A percentile compares a stretch with the other conserved stretches of the same genome.
Conservation (phyloP, 176 grass and related monocot species). For the Avena sativa region DNA sequence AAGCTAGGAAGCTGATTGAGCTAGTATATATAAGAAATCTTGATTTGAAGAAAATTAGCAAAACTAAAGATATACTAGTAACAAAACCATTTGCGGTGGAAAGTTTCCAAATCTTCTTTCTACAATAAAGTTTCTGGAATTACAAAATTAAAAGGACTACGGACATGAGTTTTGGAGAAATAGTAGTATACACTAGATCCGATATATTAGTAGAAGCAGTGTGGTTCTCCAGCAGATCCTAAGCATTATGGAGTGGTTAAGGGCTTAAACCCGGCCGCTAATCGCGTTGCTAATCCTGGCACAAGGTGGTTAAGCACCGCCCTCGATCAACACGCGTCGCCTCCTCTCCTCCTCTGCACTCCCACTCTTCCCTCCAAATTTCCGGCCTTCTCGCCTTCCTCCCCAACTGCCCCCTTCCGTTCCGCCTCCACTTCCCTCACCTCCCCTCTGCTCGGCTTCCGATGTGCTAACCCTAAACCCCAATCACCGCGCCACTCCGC, state of each 20-base stretch:
- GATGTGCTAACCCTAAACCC: conserved; percentile 24
- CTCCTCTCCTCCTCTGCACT: conserved; percentile 8
- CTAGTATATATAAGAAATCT: too few relatives aligned
- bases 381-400: conserved; percentile 38
- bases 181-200: conserved; percentile 2
- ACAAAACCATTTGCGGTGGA: too few relatives aligned
- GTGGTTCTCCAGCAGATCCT: background rate
- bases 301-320: conserved; percentile 36
- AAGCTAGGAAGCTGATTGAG: too few relatives aligned
- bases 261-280: conserved; percentile 44
- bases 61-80: too few relatives aligned
- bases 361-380: conserved; percentile 51
- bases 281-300: conserved; percentile 53
- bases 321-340: conserved; percentile 35
- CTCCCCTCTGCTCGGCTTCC: background rate
- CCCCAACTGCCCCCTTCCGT: background rate
- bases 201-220: conserved; percentile 14
- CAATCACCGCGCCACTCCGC: background rate
- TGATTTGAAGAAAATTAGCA: too few relatives aligned
- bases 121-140: too few relatives aligned
- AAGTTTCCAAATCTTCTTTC: too few relatives aligned
- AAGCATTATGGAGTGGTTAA: background rate
- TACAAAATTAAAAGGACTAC: too few relatives aligned
- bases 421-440: background rate
- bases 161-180: background rate